Conservation (phyloP, 176 grass and related monocot species). For the Stipa capillata region DNA sequence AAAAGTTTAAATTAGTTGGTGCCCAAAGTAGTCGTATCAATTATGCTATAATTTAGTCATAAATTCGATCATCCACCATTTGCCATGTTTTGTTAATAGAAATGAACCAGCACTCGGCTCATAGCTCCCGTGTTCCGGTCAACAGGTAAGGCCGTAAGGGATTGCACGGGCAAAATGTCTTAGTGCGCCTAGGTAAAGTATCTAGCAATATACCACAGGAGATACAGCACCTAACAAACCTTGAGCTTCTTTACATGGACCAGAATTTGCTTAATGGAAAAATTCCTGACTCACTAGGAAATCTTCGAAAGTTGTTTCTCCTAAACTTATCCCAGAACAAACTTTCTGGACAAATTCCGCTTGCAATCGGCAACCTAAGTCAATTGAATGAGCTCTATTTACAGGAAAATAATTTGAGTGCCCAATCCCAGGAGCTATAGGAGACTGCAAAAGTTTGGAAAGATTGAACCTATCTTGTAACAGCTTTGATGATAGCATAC, state of each 20-base stretch:
- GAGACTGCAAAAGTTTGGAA: constrained; percentile 4
- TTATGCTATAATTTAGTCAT: no score
- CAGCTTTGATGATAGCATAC: constrained; percentile 17
- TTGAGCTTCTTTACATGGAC: background rate
- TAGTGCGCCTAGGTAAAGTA: no score
- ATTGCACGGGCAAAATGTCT: no score
- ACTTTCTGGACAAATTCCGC: constrained; percentile 16
- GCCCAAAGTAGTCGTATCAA: no score
- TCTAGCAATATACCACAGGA: constrained; percentile 19
- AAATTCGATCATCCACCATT: no score
- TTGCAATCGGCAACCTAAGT: constrained; percentile 27
- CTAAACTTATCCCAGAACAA: constrained; percentile 17
- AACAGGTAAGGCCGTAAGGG: no score
- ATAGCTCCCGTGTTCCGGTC: no score
- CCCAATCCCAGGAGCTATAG: constrained; percentile 9
- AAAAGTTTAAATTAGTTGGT: no score
- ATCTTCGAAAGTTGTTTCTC: background rate
- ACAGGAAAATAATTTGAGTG: background rate
- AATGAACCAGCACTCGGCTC: no score
- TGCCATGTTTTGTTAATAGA: no score
- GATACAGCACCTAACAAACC: constrained; percentile 14
- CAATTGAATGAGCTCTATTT: constrained; percentile 15
- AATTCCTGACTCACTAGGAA: constrained; percentile 18
- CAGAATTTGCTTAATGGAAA: constrained; percentile 9
- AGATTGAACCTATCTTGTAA: constrained; percentile 14